A percentile compares a stretch with the other conserved stretches of the same genome.
Conservation (phyloP, 106 monocot species). For the Dioscorea dumetorum region DNA sequence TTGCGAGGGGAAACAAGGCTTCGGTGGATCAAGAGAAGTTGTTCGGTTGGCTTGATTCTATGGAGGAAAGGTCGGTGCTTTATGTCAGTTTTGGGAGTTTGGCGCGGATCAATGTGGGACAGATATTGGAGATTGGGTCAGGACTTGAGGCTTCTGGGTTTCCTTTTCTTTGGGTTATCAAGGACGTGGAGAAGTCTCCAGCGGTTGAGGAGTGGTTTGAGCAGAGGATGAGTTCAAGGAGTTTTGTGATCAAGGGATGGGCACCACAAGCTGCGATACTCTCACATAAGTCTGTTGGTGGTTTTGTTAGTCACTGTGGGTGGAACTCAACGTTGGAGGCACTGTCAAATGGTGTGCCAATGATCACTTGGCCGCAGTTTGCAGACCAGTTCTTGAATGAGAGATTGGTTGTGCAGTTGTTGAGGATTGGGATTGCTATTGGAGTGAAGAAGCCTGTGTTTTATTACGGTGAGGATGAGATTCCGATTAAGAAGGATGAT, state of each 20-base stretch:
- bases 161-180: constrained; percentile 62
- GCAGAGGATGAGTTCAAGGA: constrained; percentile 17
- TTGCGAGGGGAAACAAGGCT: constrained; percentile 27
- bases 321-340: constrained; percentile 64
- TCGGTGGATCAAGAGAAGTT: constrained; percentile 12
- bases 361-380: constrained; percentile 45
- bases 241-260: constrained; percentile 48
- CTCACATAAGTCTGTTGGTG: constrained; percentile 38
- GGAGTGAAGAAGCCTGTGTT: constrained; percentile 16
- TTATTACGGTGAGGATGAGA: background rate
- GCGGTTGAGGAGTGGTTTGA: constrained; percentile 48
- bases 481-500: constrained; percentile 5
- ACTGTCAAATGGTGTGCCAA: constrained; percentile 30
- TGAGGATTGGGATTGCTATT: constrained; percentile 15
- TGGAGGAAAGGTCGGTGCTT: constrained; percentile 24
- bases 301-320: constrained; percentile 64
- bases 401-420: constrained; percentile 35
- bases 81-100: constrained; percentile 53
- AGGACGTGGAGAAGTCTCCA: constrained; percentile 10
- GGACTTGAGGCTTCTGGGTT: constrained; percentile 36
- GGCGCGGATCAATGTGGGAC: background rate
- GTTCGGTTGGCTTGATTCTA: constrained; percentile 38
- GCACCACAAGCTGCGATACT: constrained; percentile 59
- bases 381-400: constrained; percentile 46
- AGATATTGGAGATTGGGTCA: constrained; percentile 44